A percentile compares a stretch with the other conserved stretches of the same genome.
phyloP scores from a whole-genome alignment of 2,329 filamentous ascomycete genomes.

The Fusarium heterosporum region DNA sequence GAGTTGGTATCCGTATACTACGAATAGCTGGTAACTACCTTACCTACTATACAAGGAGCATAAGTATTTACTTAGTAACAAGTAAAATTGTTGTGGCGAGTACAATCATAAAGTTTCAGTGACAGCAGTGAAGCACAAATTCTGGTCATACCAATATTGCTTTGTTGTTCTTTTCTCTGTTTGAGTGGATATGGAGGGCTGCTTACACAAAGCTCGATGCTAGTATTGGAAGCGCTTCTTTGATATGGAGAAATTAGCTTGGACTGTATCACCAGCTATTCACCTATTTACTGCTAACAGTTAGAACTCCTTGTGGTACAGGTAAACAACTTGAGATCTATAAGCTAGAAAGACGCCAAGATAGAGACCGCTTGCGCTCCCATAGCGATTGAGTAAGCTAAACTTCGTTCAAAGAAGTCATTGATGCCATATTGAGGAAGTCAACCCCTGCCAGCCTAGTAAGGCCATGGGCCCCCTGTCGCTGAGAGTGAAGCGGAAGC shows the following conservation, averaged over 20 bases:
- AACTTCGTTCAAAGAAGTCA: not conserved
- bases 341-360: not conserved
- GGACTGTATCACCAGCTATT: too few relatives aligned
- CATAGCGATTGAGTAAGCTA: not conserved
- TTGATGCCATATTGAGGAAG: not conserved
- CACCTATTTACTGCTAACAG: too few relatives aligned
- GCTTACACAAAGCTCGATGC: conserved; percentile 3
- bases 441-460: not conserved
- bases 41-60: too few relatives aligned
- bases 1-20: not conserved
- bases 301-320: not conserved
- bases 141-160: not conserved
- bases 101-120: conserved; percentile 5
- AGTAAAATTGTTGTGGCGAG: conserved; percentile 2
- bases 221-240: not conserved
- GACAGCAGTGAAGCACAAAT: not conserved
- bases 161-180: conserved; percentile 5
- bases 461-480: conserved; percentile 7
- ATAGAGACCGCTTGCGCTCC: not conserved
- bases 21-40: too few relatives aligned
- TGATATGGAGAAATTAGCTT: not conserved
- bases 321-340: not conserved
- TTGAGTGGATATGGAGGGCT: not conserved
- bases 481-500: conserved; percentile 13
- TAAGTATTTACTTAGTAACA: not conserved